phyloP scores from a whole-genome alignment of 75 land plant species.

The Selaginella moellendorffii region DNA sequence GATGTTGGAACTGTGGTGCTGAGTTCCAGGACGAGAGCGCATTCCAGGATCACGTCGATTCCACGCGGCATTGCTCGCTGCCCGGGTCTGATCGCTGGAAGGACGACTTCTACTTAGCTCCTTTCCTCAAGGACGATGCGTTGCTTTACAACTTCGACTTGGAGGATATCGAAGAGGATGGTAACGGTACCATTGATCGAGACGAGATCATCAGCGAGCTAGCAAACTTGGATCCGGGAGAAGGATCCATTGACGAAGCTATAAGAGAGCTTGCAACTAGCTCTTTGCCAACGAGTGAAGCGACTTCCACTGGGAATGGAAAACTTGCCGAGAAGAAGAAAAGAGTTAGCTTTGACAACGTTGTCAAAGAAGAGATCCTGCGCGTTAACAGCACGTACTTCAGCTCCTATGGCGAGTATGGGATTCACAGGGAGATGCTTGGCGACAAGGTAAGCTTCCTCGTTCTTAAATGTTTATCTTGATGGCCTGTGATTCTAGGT shows the following conservation, averaged over 20 bases:
- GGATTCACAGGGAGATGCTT: conserved; percentile 94
- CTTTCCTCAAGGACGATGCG: conserved; percentile 60
- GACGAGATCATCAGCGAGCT: conserved; percentile 11
- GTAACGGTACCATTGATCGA: conserved; percentile 31
- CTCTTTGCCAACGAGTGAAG: too few relatives aligned
- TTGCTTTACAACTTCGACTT: conserved; percentile 56
- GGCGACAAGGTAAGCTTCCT: conserved; percentile 60
- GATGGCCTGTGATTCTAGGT: too few relatives aligned
- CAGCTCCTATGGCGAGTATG: conserved; percentile 72
- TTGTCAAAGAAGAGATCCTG: conserved; percentile 39
- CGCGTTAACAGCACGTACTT: conserved; percentile 59
- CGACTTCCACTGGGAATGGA: too few relatives aligned
- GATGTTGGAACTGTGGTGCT: conserved; percentile 51
- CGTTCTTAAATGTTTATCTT: too few relatives aligned
- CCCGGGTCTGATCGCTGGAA: conserved; percentile 27
- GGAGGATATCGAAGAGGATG: conserved; percentile 38
- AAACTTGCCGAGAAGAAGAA: conserved; percentile 22
- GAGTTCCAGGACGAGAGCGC: conserved; percentile 26
- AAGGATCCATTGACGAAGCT: not conserved
- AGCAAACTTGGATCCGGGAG: not conserved
- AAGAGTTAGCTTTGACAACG: conserved; percentile 35
- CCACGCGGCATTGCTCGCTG: not conserved
- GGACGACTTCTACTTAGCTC: conserved; percentile 58
- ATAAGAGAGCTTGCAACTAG: too few relatives aligned
- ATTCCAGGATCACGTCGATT: conserved; percentile 37